A percentile compares a stretch with the other conserved stretches of the same genome.
Conservation (phyloP, 495 filamentous ascomycete genomes). For the Penicillium verhagenii region DNA sequence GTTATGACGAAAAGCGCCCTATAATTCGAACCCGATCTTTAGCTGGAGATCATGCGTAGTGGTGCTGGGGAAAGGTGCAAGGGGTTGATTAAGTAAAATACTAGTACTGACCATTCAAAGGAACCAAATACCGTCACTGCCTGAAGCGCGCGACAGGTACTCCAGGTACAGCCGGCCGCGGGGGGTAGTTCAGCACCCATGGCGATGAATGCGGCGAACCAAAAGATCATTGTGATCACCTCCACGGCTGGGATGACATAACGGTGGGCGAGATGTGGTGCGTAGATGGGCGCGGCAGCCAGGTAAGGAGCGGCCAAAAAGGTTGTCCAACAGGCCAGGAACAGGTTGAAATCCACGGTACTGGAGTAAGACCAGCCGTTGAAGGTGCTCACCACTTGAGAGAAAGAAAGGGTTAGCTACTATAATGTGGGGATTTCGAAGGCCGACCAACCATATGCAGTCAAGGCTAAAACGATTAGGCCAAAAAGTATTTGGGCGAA, state of each 20-base stretch:
- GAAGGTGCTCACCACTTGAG: constrained; percentile 33
- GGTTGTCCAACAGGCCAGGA: constrained; percentile 69
- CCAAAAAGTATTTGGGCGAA: constrained; percentile 62
- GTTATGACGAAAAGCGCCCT: constrained; percentile 56
- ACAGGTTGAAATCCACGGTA: constrained; percentile 70
- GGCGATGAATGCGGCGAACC: constrained; percentile 82
- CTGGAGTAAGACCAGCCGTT: constrained; percentile 32
- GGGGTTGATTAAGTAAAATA: neutral
- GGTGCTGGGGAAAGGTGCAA: neutral
- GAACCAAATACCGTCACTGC: constrained; percentile 55
- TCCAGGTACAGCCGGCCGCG: constrained; percentile 42
- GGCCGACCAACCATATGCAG: constrained; percentile 59
- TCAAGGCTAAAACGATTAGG: constrained; percentile 69
- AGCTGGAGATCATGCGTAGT: neutral
- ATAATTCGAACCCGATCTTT: neutral
- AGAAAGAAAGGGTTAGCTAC: neutral
- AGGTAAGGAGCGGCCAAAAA: constrained; percentile 65
- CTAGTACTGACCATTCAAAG: constrained; percentile 53
- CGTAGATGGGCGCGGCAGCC: constrained; percentile 58
- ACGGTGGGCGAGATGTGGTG: constrained; percentile 56
- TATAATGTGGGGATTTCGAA: neutral
- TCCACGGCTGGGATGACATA: constrained; percentile 64
- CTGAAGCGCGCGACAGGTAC: constrained; percentile 48
- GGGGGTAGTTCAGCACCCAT: constrained; percentile 59
- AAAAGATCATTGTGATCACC: constrained; percentile 75